Conservation (phyloP, 176 grass and related monocot species). For the Poa annua region DNA sequence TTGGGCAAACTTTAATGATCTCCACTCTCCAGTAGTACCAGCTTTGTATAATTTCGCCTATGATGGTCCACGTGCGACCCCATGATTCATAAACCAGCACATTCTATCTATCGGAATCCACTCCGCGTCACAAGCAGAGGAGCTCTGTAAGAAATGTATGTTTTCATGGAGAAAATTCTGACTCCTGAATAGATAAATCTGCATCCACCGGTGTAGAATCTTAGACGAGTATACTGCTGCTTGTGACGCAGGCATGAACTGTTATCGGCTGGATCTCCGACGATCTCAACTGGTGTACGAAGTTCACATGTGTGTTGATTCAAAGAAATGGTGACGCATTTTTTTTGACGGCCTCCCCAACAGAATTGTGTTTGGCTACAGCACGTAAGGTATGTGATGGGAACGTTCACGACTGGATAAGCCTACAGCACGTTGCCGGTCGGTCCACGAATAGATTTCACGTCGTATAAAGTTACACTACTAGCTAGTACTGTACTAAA, state of each 20-base stretch:
- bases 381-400: not conserved
- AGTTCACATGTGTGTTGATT: constrained; percentile 5
- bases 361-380: not conserved
- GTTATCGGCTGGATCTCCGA: not conserved
- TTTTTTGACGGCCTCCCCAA: not conserved
- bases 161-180: not conserved
- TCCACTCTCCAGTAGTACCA: not conserved
- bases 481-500: no score
- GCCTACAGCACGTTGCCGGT: not conserved
- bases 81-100: not conserved
- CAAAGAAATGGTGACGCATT: not conserved
- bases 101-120: constrained; percentile 26
- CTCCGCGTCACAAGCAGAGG: not conserved
- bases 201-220: not conserved
- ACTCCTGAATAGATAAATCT: not conserved
- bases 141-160: not conserved
- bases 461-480: not conserved
- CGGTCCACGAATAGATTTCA: not conserved
- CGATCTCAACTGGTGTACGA: not conserved
- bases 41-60: not conserved
- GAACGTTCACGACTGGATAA: not conserved
- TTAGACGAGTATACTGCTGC: not conserved
- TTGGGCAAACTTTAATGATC: not conserved
- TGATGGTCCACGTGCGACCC: constrained; percentile 33
- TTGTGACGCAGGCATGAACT: not conserved